Percentiles rank a stretch among this genome's conserved stretches.
phyloP scores from a whole-genome alignment of 1,284 basidiomycete species.

The Puccinia hordei region DNA sequence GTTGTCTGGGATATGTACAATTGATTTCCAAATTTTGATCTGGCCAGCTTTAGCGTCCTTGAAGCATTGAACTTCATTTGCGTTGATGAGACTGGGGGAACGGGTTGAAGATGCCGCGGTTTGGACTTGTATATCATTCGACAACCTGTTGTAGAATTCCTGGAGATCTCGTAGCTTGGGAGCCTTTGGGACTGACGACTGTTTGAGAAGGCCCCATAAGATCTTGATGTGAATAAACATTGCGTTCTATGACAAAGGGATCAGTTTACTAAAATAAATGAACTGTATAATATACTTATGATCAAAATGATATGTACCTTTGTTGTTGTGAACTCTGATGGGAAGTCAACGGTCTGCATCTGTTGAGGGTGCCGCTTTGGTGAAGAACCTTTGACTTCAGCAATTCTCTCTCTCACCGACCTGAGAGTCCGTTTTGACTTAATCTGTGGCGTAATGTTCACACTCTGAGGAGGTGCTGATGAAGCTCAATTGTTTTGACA shows the following conservation, averaged over 20 bases:
- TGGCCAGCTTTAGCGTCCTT: background rate
- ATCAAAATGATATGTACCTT: background rate
- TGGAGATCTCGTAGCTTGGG: background rate
- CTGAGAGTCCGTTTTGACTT: background rate
- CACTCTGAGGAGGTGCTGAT: constrained; percentile 1
- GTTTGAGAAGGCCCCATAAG: constrained; percentile 35
- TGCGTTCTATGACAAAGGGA: too few species aligned
- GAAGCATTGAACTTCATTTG: background rate
- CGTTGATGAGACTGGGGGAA: background rate
- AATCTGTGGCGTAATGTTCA: background rate
- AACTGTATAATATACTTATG: too few species aligned
- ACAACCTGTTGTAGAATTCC: constrained; percentile 24
- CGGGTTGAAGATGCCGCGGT: background rate
- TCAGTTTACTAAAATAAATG: too few species aligned
- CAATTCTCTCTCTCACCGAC: background rate
- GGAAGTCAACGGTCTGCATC: too few species aligned
- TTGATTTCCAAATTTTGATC: background rate
- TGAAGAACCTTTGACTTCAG: too few species aligned
- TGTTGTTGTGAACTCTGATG: too few species aligned
- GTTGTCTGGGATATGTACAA: background rate
- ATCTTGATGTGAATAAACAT: constrained; percentile 41
- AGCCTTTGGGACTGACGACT: background rate
- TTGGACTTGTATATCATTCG: background rate
- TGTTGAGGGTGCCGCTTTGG: too few species aligned
- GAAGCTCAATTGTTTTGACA: background rate